These are phyloP conservation scores for Pyrus pyrifolia DNA, from an alignment of 306 rosid genomes.

Conservation along the genomic window DNA sequence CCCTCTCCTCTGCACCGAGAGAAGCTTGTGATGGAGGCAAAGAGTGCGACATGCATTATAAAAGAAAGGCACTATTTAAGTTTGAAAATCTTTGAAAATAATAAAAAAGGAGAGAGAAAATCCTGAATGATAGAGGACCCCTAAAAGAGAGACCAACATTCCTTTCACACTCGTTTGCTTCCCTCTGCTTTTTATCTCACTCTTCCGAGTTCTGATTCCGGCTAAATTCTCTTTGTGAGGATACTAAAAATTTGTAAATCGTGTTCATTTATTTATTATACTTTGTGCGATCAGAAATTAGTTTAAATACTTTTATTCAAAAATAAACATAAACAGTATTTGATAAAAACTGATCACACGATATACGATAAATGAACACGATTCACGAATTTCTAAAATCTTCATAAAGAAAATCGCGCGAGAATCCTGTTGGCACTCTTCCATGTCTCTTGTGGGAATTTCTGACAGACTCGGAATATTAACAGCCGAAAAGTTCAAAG, in stretches of 20 bases:
- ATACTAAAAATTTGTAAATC: accelerated
- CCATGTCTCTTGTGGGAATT: not conserved
- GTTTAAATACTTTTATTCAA: too few relatives aligned
- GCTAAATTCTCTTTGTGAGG: too few relatives aligned
- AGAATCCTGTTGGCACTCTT: not conserved
- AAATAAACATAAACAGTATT: too few relatives aligned
- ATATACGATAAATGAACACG: too few relatives aligned
- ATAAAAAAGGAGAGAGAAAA: not conserved
- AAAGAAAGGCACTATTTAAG: not conserved
- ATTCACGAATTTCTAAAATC: accelerated
- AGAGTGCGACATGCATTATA: not conserved
- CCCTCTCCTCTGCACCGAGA: not conserved
- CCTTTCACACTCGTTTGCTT: slow-evolving; percentile 7
- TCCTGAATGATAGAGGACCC: slow-evolving; percentile 4
- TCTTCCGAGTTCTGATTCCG: not conserved
- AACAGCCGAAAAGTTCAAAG: slow-evolving; percentile 14
- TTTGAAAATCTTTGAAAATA: not conserved
- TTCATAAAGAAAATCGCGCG: accelerated
- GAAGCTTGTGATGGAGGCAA: not conserved
- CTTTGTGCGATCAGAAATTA: accelerated
- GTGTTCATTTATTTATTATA: too few relatives aligned
- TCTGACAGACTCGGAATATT: not conserved
- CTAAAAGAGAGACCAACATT: slow-evolving; percentile 21
- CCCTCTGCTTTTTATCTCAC: slow-evolving; percentile 6
- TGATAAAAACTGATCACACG: accelerated